These are phyloP conservation scores for Gastrodia elata DNA, from an alignment of 106 monocot species.

Conservation along the genomic window DNA sequence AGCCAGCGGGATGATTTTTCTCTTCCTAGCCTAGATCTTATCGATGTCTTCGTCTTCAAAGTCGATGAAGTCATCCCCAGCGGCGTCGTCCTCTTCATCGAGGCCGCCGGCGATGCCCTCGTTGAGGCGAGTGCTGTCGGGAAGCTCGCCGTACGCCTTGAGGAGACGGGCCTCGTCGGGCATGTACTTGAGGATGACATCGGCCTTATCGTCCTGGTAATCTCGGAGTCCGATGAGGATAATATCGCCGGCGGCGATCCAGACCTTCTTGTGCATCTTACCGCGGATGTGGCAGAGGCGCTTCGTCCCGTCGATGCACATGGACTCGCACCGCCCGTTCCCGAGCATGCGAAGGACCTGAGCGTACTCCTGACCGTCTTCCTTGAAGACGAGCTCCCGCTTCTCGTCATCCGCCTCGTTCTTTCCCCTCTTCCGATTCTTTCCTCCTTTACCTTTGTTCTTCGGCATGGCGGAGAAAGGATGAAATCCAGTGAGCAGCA, in stretches of 20 bases:
- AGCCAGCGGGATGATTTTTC: neutral
- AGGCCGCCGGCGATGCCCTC: slow-evolving; percentile 58
- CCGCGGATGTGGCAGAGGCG: slow-evolving; percentile 61
- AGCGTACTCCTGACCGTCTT: slow-evolving; percentile 72
- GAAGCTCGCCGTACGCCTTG: slow-evolving; percentile 64
- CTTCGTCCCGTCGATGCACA: slow-evolving; percentile 65
- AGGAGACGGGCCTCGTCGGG: slow-evolving; percentile 60
- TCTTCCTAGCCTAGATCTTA: slow-evolving; percentile 31
- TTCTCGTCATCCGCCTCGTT: slow-evolving; percentile 77
- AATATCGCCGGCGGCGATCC: slow-evolving; percentile 70
- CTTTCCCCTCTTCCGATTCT: slow-evolving; percentile 72
- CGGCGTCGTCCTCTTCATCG: slow-evolving; percentile 56
- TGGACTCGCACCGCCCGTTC: slow-evolving; percentile 63
- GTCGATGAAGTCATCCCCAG: slow-evolving; percentile 57
- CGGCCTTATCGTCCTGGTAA: slow-evolving; percentile 73
- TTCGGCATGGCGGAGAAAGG: slow-evolving; percentile 40
- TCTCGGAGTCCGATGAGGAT: slow-evolving; percentile 63
- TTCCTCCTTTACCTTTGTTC: slow-evolving; percentile 77
- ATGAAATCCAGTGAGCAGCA: neutral
- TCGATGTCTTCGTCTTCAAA: slow-evolving; percentile 77
- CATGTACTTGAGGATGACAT: slow-evolving; percentile 76
- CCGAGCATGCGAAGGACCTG: slow-evolving; percentile 72
- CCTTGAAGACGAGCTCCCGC: slow-evolving; percentile 76
- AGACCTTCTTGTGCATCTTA: slow-evolving; percentile 79
- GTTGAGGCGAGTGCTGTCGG: slow-evolving; percentile 52